Evolutionary conservation across 2,329 filamentous ascomycete genomes (phyloP).

Genomic region (Boeremia lycopersici): DNA sequence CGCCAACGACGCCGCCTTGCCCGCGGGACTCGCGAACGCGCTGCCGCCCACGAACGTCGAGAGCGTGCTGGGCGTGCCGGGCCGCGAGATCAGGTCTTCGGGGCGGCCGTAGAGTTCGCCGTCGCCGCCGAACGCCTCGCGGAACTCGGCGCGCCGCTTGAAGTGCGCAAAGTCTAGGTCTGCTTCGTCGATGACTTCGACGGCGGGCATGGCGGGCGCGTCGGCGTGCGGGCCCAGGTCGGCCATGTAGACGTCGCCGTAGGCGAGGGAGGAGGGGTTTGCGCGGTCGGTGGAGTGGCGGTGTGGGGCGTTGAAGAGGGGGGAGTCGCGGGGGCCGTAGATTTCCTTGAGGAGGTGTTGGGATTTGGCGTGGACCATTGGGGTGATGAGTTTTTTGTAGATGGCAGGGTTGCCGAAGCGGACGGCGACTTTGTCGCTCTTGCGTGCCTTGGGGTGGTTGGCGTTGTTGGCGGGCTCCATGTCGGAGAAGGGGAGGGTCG

Average conservation of each 20-base stretch:
- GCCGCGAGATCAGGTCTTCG: conserved; percentile 59
- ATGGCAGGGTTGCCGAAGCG: conserved; percentile 90
- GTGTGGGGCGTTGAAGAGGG: conserved; percentile 35
- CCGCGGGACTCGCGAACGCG: conserved; percentile 20
- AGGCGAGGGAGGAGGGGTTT: conserved; percentile 64
- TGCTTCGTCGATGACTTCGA: conserved; percentile 85
- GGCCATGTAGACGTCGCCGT: conserved; percentile 80
- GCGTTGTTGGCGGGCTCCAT: conserved; percentile 56
- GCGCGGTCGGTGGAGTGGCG: conserved; percentile 37
- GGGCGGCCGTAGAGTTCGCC: conserved; percentile 64
- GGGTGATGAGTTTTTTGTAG: conserved; percentile 66
- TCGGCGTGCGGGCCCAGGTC: conserved; percentile 73
- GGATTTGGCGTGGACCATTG: conserved; percentile 91
- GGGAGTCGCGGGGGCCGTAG: conserved; percentile 77
- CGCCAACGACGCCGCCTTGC: not conserved
- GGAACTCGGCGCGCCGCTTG: conserved; percentile 87
- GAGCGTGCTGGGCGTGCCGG: conserved; percentile 40
- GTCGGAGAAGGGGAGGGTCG: conserved; percentile 60
- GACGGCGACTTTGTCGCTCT: conserved; percentile 68
- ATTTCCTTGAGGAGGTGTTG: conserved; percentile 82
- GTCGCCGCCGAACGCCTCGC: conserved; percentile 77
- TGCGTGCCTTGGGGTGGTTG: conserved; percentile 37
- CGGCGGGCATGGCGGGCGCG: conserved; percentile 61
- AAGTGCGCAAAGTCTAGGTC: conserved; percentile 89
- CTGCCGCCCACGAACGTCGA: conserved; percentile 32